Base-by-base conservation (phyloP, 345 rosid genomes). In the Camelina sativa region DNA sequence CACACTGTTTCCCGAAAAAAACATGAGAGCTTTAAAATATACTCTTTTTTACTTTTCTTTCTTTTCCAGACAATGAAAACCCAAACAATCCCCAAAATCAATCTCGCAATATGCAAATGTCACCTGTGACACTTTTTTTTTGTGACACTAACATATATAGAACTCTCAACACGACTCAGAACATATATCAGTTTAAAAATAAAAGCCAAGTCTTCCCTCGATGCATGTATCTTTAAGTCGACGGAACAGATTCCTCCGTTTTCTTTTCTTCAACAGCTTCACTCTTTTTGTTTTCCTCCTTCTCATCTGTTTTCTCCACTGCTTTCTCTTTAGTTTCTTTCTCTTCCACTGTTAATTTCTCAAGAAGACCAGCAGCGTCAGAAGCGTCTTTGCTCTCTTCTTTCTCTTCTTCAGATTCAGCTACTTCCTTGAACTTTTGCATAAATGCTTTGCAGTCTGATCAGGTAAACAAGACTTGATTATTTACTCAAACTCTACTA, bases 371-470 rank as follows among this genome's bases (percentile, higher is more conserved):
- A 50, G 90, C 94, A n/a, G 92, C 73, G n/a, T 84, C 86, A 65
- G 85, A 55, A 7, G 96, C 92, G 47, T 86, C 94, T 77, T 83
- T 67, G 65, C 83, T 85, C 79, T 87, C 97, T 81, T 86, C 92
- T 66, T 81, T 85, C 8, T 47, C 34, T 44, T 78, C 79, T 76
- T 85, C 93, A 13, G 85, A 81, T 69, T 90, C 93, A 9, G 89
- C 90, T 66, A 90, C 88, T 77, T 91, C 94, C 81, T 85, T 84
- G 74, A 91, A 71, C 64, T 6, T 85, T 63, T 93, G 89, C 98
- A 88, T 93, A 68, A 93, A 93, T 20, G 79, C 81, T 80, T 89
- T 93, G 84, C 96, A 88, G 74, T 93, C 98, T 93, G 85, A 65
- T n/a, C 15, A 7, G 0, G 11, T 43, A 53, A 11, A 64, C 2